These are phyloP conservation scores for Cryptococcus hybrid DNA, from an alignment of 1,284 basidiomycete genomes.

Conservation along the genomic window DNA sequence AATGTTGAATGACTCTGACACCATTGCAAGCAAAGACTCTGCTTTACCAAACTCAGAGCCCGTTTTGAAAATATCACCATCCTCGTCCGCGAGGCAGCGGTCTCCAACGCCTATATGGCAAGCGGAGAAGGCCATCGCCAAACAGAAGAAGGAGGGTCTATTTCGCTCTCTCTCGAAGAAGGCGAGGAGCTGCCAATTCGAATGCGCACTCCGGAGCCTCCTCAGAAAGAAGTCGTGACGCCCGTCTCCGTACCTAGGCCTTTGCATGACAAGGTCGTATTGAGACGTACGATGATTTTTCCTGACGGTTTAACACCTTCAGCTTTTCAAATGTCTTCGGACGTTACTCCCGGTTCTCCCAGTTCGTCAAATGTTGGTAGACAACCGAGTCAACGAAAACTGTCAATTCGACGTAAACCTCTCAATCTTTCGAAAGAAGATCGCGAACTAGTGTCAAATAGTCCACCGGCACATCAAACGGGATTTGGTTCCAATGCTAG, in stretches of 20 bases:
- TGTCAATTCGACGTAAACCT: conserved; percentile 41
- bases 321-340: background rate
- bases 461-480: conserved; percentile 18
- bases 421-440: conserved; percentile 38
- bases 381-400: conserved; percentile 17
- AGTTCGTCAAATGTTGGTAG: background rate
- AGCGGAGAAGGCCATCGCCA: background rate
- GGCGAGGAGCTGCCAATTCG: conserved; percentile 8
- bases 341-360: background rate
- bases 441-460: conserved; percentile 26
- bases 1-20: conserved; percentile 12
- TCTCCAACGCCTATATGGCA: background rate
- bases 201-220: background rate
- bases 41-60: background rate
- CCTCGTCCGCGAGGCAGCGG: background rate
- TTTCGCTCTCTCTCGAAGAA: conserved; percentile 27
- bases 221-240: background rate
- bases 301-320: conserved; percentile 20
- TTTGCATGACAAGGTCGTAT: conserved; percentile 14
- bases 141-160: conserved; percentile 18
- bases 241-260: background rate
- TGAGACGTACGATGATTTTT: conserved; percentile 37
- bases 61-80: background rate
- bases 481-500: conserved; percentile 1
- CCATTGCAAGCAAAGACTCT: background rate